These are phyloP conservation scores for Verticillium nubilum DNA, from an alignment of 2,329 filamentous ascomycete genomes.

Conservation along the genomic window DNA sequence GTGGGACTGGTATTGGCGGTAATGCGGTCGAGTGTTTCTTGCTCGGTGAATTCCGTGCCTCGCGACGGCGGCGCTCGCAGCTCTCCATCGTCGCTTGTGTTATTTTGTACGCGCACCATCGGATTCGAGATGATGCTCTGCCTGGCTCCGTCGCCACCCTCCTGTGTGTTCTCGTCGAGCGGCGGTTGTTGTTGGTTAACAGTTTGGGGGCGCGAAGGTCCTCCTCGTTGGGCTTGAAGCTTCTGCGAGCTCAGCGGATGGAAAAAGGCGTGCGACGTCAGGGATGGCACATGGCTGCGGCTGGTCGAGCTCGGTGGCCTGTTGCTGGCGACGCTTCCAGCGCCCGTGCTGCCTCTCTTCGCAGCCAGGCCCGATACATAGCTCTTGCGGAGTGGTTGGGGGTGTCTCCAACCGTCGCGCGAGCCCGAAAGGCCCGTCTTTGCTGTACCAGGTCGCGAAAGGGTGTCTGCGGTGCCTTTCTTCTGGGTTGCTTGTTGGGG, in stretches of 20 bases:
- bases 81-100: slow-evolving; percentile 35
- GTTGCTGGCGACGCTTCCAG: slow-evolving; percentile 34
- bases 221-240: slow-evolving; percentile 80
- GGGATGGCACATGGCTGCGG: slow-evolving; percentile 81
- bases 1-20: slow-evolving; percentile 73
- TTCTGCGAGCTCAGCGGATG: slow-evolving; percentile 95
- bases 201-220: slow-evolving; percentile 41
- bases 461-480: slow-evolving; percentile 26
- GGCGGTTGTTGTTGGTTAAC: slow-evolving; percentile 28
- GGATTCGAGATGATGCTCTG: slow-evolving; percentile 54
- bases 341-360: slow-evolving; percentile 33
- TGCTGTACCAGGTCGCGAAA: slow-evolving; percentile 50
- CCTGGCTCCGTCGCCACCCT: slow-evolving; percentile 40
- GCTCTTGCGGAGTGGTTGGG: slow-evolving; percentile 51
- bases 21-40: slow-evolving; percentile 62
- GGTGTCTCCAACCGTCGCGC: slow-evolving; percentile 23
- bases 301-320: slow-evolving; percentile 56
- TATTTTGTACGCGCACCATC: slow-evolving; percentile 23
- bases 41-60: slow-evolving; percentile 76
- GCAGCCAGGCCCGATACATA: slow-evolving; percentile 34
- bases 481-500: slow-evolving; percentile 19
- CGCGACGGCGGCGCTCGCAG: slow-evolving; percentile 62
- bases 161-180: slow-evolving; percentile 29
- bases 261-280: slow-evolving; percentile 89
- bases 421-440: slow-evolving; percentile 35